Base-by-base conservation (phyloP, 805 yeast genomes). In the Yamadazyma nakazawae region DNA sequence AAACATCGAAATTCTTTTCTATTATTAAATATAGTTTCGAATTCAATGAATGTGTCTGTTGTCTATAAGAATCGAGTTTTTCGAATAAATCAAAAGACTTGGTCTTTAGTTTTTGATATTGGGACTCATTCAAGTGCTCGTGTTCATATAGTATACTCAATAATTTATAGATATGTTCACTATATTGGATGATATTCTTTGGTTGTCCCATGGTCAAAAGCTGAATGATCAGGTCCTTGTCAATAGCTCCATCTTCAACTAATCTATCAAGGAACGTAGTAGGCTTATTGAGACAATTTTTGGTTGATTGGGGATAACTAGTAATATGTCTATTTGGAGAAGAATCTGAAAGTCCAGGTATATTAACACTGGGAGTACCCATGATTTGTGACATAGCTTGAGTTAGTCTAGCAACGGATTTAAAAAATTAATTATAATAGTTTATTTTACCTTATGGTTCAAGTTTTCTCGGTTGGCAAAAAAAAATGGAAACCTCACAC, bases 1-100 rank as follows among this genome's bases (percentile, higher is more conserved):
- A 61, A 2, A 68, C 47, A 42, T 69, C 75, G 43, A 72, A 72
- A 50, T 70, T 68, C 42, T 59, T 58, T 34, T 70, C 73, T 11
- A 72, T 64, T 10, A 70, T 48, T 14, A 64, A 34, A 45, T 71
- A 63, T 14, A 71, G 57, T 40, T 61, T 58, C 3, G 68, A 62
- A 35, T 61, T 46, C 13, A 66, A 53, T 1, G 71, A 70, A 45
- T 65, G 62, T 2, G 56, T 54, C 5, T 31, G 19, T 26, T 58
- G 54, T 16, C 55, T 42, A 45, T 54, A 70, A 10, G 35, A 37
- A 14, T 57, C 50, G n/a, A 70, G 51, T 6, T 48, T 43, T 18
- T 63, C 58, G 35, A 60, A 60, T 42, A 72, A 54, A 13, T 32
- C 34, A 34, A 47, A 52, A 38, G 58, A 53, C 46, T 70, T 70